phyloP scores from a whole-genome alignment of 2,329 filamentous ascomycete species.

The Diplocarpon rosae region DNA sequence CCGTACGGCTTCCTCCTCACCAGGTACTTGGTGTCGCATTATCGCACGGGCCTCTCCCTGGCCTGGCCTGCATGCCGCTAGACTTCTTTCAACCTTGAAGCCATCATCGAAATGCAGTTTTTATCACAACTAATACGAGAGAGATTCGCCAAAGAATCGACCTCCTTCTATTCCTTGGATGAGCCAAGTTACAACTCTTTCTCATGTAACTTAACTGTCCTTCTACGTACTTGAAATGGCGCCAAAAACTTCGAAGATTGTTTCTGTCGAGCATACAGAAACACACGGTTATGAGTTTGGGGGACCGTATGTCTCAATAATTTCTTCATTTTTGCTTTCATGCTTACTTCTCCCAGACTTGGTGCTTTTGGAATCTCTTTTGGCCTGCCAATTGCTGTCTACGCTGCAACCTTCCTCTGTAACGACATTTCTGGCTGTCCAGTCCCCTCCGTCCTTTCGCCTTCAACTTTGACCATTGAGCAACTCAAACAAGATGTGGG shows the following conservation, averaged over 20 bases:
- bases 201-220: too few species aligned
- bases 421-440: constrained; percentile 91
- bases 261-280: constrained; percentile 15
- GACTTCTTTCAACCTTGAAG: background rate
- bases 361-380: constrained; percentile 72
- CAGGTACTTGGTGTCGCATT: too few species aligned
- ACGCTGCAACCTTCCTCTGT: constrained; percentile 73
- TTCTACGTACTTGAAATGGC: constrained; percentile 11
- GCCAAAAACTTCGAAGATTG: constrained; percentile 16
- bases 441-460: constrained; percentile 66
- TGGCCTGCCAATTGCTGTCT: constrained; percentile 68
- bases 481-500: constrained; percentile 70
- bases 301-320: constrained; percentile 24
- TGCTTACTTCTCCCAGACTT: constrained; percentile 38
- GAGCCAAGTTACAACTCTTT: background rate
- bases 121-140: too few species aligned
- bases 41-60: background rate
- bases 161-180: constrained; percentile 5
- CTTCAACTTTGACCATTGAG: constrained; percentile 58
- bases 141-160: background rate
- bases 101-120: background rate
- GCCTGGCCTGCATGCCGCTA: background rate
- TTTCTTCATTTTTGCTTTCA: background rate
- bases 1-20: too few species aligned
- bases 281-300: constrained; percentile 28